These are phyloP conservation scores for Angomonas deanei DNA, from an alignment of 208 protist species.

Conservation along the genomic window DNA sequence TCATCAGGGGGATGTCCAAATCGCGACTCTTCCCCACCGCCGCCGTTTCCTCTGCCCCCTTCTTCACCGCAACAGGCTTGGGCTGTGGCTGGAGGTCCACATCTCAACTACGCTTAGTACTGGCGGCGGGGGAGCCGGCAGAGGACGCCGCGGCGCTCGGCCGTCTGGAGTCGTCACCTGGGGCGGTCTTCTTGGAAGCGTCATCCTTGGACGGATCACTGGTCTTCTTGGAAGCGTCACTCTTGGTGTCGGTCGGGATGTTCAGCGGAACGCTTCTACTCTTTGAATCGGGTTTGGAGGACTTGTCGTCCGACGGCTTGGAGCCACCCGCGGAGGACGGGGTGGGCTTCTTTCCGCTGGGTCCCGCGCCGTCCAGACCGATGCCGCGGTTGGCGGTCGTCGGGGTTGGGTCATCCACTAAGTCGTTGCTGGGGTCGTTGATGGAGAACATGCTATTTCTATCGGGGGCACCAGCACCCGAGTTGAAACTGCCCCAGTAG, in stretches of 20 bases:
- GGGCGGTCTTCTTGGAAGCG: background rate
- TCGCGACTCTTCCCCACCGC: background rate
- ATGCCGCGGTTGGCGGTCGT: constrained; percentile 5
- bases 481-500: constrained; percentile 32
- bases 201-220: background rate
- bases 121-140: background rate
- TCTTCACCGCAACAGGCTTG: background rate
- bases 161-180: background rate
- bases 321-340: background rate
- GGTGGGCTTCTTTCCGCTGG: constrained; percentile 5
- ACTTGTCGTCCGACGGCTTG: background rate
- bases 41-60: background rate
- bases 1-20: background rate
- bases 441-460: too few relatives aligned
- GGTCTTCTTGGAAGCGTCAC: background rate
- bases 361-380: constrained; percentile 9
- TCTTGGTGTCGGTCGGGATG: background rate
- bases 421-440: too few relatives aligned
- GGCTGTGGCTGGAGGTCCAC: background rate
- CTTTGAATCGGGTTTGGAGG: background rate
- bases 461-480: background rate
- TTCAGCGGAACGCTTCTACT: background rate
- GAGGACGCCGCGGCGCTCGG: background rate
- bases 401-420: too few relatives aligned
- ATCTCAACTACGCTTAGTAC: background rate